Base-by-base conservation (phyloP, 192 early-diverging fungal species). In the Lobulomyces angularis region DNA sequence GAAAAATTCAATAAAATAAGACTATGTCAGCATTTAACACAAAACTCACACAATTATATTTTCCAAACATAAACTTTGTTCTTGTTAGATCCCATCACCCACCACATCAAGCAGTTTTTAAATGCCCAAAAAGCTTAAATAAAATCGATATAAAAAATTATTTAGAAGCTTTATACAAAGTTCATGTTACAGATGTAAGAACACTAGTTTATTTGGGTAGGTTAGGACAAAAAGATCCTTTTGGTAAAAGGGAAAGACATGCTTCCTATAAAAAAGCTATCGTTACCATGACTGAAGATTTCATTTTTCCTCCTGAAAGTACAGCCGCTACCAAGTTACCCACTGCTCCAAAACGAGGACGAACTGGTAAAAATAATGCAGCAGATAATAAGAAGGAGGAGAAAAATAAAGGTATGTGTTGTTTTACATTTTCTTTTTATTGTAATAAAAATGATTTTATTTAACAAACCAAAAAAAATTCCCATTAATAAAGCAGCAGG, bases 111-210 rank as follows among this genome's bases (percentile, higher is more conserved):
- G 83, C 81, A 18, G 88, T 86, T 20, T 96, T 96, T 74, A 76
- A 82, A 18, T 80, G 88, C 3, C 92, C 92, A 21, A 80, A 81
- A 20, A 67, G 75, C 21, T 61, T 83, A 48, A 96, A 93, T 80
- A 96, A 96, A 65, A 70, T 96, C 29, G 92, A 96, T 55, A 86
- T 96, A 53, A 68, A 73, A 30, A 77, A 80, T 38, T 87, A 88
- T 48, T 76, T 96, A 19, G 58, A 72, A 37, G 73, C 83, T 43
- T 77, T 93, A 22, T 96, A 96, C 59, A 67, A 77, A 36, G 66
- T 91, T 21, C 69, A 65, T 27, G 69, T 96, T 5, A 72, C 75
- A 16, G 84, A 88, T 50, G 83, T 96, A 9, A 81, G 89, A 41
- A 96, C 89, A 5, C 76, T 85, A 64, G 88, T 87, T 61, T 86